Conservation (phyloP, 805 yeast genomes). For the Candida rishiriensis region DNA sequence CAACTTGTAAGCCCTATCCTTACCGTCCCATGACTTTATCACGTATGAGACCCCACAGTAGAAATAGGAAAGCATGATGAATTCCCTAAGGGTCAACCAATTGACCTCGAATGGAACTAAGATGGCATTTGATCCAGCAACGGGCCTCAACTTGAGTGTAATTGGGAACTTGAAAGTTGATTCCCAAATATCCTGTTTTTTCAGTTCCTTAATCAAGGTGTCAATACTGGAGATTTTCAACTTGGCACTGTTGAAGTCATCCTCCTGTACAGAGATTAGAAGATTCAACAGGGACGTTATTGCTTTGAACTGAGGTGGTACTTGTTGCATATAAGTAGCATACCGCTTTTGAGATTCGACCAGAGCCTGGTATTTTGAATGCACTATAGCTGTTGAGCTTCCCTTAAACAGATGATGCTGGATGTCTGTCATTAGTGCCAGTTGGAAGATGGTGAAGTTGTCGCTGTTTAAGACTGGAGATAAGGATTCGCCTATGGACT, state of each 20-base stretch:
- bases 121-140: background rate
- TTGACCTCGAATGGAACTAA: slow-evolving; percentile 25
- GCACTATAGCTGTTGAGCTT: slow-evolving; percentile 20
- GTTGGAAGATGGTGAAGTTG: slow-evolving; percentile 16
- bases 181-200: slow-evolving; percentile 17
- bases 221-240: slow-evolving; percentile 27
- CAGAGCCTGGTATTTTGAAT: slow-evolving; percentile 16
- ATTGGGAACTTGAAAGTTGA: slow-evolving; percentile 7
- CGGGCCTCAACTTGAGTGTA: background rate
- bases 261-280: slow-evolving; percentile 25
- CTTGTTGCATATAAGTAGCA: background rate
- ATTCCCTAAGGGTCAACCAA: slow-evolving; percentile 43
- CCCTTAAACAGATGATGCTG: slow-evolving; percentile 31
- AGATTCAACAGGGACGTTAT: slow-evolving; percentile 26
- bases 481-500: slow-evolving; percentile 9
- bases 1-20: slow-evolving; percentile 31
- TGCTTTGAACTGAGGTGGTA: slow-evolving; percentile 33
- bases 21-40: slow-evolving; percentile 32
- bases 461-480: slow-evolving; percentile 3
- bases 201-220: slow-evolving; percentile 22
- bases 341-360: slow-evolving; percentile 4
- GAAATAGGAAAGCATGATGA: slow-evolving; percentile 36
- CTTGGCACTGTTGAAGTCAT: slow-evolving; percentile 25
- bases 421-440: slow-evolving; percentile 28
- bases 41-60: slow-evolving; percentile 39